Evolutionary conservation across 2,329 filamentous ascomycete species (phyloP).

Genomic region (Xylaria sp.): DNA sequence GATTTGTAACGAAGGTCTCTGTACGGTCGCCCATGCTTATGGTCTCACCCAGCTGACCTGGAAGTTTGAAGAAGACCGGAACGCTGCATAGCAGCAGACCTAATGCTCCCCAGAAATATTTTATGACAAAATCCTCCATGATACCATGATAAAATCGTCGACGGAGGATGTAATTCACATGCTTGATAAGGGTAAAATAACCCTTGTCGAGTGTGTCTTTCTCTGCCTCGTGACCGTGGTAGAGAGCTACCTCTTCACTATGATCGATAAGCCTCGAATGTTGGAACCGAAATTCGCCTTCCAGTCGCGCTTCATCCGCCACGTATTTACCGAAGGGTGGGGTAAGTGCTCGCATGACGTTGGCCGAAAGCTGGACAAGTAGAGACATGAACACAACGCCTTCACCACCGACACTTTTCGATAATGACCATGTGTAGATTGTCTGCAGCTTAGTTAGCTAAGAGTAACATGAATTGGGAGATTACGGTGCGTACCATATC

Average conservation of each 20-base stretch:
- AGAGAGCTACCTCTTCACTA: conserved; percentile 92
- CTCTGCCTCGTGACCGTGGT: conserved; percentile 90
- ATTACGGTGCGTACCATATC: conserved; percentile 74
- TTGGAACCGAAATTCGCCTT: conserved; percentile 96
- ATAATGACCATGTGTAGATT: conserved; percentile 95
- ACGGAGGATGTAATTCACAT: conserved; percentile 94
- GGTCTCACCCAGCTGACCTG: conserved; percentile 67
- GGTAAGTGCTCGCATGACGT: conserved; percentile 91
- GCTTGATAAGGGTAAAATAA: conserved; percentile 98
- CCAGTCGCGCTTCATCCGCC: conserved; percentile 90
- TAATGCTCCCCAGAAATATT: conserved; percentile 98
- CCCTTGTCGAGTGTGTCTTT: conserved; percentile 98
- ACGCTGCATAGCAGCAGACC: conserved; percentile 92
- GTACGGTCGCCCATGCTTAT: conserved; percentile 75
- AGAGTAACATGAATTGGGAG: background rate
- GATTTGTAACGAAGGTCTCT: conserved; percentile 90
- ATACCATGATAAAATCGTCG: conserved; percentile 96
- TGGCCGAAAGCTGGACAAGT: conserved; percentile 90
- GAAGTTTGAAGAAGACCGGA: conserved; percentile 94
- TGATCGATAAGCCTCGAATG: conserved; percentile 96
- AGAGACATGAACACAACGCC: conserved; percentile 95
- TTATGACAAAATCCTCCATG: conserved; percentile 99
- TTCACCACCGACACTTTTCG: conserved; percentile 94
- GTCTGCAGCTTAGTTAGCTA: conserved; percentile 57
- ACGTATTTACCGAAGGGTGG: conserved; percentile 98